Base-by-base conservation (phyloP, 2,329 filamentous ascomycete species). In the Polychaeton citri region DNA sequence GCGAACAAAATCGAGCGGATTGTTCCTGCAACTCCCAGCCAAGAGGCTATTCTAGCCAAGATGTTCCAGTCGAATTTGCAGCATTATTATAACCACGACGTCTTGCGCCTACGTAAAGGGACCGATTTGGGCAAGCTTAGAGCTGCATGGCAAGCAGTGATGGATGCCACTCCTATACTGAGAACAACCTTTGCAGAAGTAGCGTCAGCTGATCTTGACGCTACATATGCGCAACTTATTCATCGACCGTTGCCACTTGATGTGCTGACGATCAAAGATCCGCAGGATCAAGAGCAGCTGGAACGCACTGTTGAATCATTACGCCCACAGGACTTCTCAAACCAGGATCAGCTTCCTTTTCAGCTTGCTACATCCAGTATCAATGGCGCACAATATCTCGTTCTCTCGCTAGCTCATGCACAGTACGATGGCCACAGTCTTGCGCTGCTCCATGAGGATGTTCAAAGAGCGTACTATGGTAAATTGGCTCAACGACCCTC, bases 391-490 rank as follows among this genome's bases (percentile, higher is more conserved):
- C 51, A 36, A 3, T 69, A 68, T 38, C 48, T 75, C n/a, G 39
- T 73, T 4, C 54, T 95, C 1, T 87, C 84, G 0, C 76, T 94
- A 26, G 72, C 86, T 0, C 87, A 95, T 57, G 84, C 86, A 2
- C 66, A 94, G 15, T 95, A 95, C 45, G 87, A 95, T 51, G 87
- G 87, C 1, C 86, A 79, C 73, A 93, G 86, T 2, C 68, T 95
- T 9, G 65, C 67, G 3, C 61, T 92, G 12, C 58, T 95, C 1
- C 84, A 90, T 47, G 63, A 69, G 30, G 76, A 90, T 48, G 69
- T 94, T 1, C 57, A 67, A 12, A 63, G 58, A n/a, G 74, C 78
- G 2, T 93, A 92, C 43, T 33, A 62, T 4, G 62, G 63, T 4
- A 43, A 53, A 1, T 53, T 62, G 8, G 10, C 30, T 16, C 28